Evolutionary conservation across 2,329 filamentous ascomycete genomes (phyloP).

Genomic region (Cadophora malorum): DNA sequence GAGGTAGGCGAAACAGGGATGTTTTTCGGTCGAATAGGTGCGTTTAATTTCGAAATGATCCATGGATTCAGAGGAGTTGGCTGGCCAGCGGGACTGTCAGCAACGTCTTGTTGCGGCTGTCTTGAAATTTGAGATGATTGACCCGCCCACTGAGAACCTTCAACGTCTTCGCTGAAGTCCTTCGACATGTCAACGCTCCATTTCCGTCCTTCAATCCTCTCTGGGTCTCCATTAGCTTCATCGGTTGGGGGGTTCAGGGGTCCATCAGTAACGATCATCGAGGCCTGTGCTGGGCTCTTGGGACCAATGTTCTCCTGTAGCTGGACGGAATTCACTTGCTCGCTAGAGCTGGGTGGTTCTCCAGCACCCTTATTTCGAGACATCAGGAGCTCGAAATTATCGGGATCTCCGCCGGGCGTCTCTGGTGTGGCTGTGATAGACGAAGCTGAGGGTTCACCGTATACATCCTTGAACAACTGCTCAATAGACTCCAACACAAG

Average conservation of each 20-base stretch:
- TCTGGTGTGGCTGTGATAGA: not conserved
- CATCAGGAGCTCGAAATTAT: constrained; percentile 39
- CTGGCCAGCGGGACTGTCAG: constrained; percentile 2
- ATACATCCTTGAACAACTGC: constrained; percentile 40
- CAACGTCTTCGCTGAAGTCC: constrained; percentile 46
- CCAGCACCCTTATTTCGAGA: constrained; percentile 26
- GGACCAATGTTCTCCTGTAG: not conserved
- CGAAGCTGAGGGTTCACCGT: constrained; percentile 33
- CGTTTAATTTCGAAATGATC: constrained; percentile 49
- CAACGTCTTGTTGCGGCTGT: not conserved
- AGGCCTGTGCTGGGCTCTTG: not conserved
- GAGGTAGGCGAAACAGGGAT: not conserved
- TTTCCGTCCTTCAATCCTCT: constrained; percentile 22
- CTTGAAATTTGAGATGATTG: constrained; percentile 18
- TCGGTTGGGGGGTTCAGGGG: not conserved
- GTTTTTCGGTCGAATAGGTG: constrained; percentile 30
- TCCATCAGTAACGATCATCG: too few relatives aligned
- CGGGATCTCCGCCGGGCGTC: constrained; percentile 9
- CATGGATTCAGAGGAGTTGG: constrained; percentile 47
- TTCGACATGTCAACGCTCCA: constrained; percentile 55
- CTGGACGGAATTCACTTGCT: not conserved
- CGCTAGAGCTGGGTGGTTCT: not conserved
- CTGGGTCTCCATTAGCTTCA: constrained; percentile 5
- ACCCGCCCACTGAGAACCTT: not conserved
- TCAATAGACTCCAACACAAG: constrained; percentile 48